These are phyloP conservation scores for Colletotrichum neosansevieriae DNA, from an alignment of 2,329 filamentous ascomycete species.

Conservation along the genomic window DNA sequence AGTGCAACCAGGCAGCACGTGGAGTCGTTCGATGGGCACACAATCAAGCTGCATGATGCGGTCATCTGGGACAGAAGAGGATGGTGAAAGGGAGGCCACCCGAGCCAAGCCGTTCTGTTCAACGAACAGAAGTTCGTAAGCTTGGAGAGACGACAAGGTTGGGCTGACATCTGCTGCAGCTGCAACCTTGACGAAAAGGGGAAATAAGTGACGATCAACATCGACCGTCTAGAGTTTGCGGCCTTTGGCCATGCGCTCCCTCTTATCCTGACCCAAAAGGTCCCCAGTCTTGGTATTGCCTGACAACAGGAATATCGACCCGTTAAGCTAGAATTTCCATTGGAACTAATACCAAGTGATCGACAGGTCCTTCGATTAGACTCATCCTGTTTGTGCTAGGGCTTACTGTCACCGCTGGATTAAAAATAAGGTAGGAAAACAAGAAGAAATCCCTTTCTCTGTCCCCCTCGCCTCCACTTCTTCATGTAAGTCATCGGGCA, in stretches of 20 bases:
- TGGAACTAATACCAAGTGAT: constrained; percentile 31
- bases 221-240: constrained; percentile 4
- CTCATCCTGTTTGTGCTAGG: not conserved
- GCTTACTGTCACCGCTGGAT: constrained; percentile 18
- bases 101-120: constrained; percentile 21
- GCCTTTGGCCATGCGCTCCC: not conserved
- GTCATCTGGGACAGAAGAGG: constrained; percentile 32
- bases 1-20: constrained; percentile 19
- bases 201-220: constrained; percentile 14
- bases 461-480: not conserved
- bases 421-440: not conserved
- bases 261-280: constrained; percentile 6
- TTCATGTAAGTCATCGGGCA: constrained; percentile 1
- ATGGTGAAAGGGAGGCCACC: constrained; percentile 21
- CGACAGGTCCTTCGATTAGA: constrained; percentile 25
- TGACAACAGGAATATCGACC: not conserved
- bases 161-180: constrained; percentile 17
- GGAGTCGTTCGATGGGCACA: constrained; percentile 30
- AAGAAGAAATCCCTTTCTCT: not conserved
- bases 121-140: constrained; percentile 16
- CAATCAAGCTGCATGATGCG: constrained; percentile 35
- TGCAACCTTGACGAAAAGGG: not conserved
- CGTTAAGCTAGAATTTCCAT: not conserved
- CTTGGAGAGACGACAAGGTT: not conserved
- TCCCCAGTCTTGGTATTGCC: not conserved